Base-by-base conservation (phyloP, 306 rosid genomes). In the Coriaria nepalensis region DNA sequence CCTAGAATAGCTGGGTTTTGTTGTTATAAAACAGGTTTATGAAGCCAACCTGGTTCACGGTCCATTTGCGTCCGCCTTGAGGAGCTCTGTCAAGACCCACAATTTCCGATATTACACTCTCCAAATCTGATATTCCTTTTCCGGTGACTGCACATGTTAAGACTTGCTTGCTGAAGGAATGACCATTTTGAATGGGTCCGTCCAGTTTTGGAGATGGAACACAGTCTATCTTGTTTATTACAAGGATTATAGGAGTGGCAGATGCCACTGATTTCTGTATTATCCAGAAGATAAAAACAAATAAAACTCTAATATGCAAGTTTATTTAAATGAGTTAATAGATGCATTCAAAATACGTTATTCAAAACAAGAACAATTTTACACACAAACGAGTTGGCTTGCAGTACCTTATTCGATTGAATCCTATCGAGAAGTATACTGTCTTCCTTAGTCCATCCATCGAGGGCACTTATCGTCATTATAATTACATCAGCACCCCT, bases 401-500 rank as follows among this genome's bases (percentile, higher is more conserved):
- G n/a, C n/a, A n/a, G n/a, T n/a, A 87, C 96, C 96, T 83, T 79
- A 49, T 70, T 60, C 37, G 84, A 74, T 62, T 73, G 79, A 68
- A 90, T 90, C 70, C 80, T 73, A 53, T 77, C 66, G 39, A 81
- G 73, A 55, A 90, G 95, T 65, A 62, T 68, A 56, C 81, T 45
- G 67, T 90, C 97, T 74, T 90, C 94, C 37, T 55, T 52, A 41
- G 94, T 84, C 95, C 97, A 84, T 43, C 95, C 97, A 65, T 84
- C 95, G 50, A 64, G 66, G 56, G 94, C 95, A 60, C 93, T 84
- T 65, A 77, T 69, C 9, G 87, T 74, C 95, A 90, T 77, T 63
- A 88, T 77, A 55, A 81, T 73, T 40, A 88, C 55, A 73, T 84
- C 97, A 51, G 95, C 97, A 42, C 93, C 97, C 68, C 50, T 64